A percentile compares a stretch with the other conserved stretches of the same genome.
Conservation (phyloP, 805 yeast species). For the Kuraishia floccosa region DNA sequence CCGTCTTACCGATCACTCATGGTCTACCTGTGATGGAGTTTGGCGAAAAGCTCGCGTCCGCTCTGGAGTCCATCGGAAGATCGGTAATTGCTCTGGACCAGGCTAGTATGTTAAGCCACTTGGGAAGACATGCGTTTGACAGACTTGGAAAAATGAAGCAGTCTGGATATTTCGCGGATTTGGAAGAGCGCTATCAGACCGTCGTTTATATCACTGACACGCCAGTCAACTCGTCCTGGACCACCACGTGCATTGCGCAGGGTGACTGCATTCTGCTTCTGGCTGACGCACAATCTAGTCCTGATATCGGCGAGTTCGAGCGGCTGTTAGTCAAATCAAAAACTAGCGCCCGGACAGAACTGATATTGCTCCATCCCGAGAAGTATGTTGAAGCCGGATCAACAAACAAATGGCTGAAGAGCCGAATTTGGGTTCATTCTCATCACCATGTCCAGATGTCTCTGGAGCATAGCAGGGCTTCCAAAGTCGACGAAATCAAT, state of each 20-base stretch:
- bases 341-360: conserved; percentile 80
- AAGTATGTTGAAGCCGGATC: conserved; percentile 76
- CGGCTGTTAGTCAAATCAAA: conserved; percentile 59
- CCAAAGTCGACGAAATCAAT: not conserved
- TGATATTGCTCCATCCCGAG: conserved; percentile 77
- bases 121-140: conserved; percentile 91
- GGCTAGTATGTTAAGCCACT: conserved; percentile 62
- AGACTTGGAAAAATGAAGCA: conserved; percentile 76
- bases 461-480: conserved; percentile 6
- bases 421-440: conserved; percentile 81
- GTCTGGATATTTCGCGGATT: conserved; percentile 80
- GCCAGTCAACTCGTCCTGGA: conserved; percentile 76
- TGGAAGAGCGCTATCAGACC: conserved; percentile 84
- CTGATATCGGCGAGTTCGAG: conserved; percentile 81
- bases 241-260: conserved; percentile 83
- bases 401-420: conserved; percentile 76
- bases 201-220: conserved; percentile 87
- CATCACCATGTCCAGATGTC: conserved; percentile 87
- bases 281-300: conserved; percentile 71
- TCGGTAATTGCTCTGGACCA: conserved; percentile 76
- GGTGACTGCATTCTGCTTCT: conserved; percentile 88
- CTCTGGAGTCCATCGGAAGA: conserved; percentile 62
- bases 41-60: conserved; percentile 61
- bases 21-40: conserved; percentile 86
- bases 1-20: conserved; percentile 66